Evolutionary conservation across 495 filamentous ascomycete genomes (phyloP), one percentile per base, ranked within the genome.

Genomic region (Trichoderma orchidacearum): DNA sequence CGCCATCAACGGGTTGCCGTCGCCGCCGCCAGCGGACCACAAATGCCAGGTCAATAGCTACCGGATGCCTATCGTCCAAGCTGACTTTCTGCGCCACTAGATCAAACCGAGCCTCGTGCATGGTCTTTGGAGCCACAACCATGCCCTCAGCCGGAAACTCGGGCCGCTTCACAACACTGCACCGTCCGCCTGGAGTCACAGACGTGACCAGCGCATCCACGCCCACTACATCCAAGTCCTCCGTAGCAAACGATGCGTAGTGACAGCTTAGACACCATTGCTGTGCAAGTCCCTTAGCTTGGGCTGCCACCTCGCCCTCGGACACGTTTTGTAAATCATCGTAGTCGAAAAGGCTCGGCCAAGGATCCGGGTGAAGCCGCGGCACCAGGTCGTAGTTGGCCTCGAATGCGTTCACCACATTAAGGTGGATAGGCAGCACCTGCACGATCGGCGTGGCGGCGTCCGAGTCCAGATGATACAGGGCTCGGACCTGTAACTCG

Each of bases 381-480:
- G 93, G 89, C 2, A 80, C 73, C 61, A 95, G 85, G 54, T 91
- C 87, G 62, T 90, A 95, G 60, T 83, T 89, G 7, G 89, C 86
- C 70, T 95, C 89, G 59, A 97, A 95, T 7, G 93, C 89, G 32
- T 80, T 82, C 54, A 87, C 76, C 55, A 96, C 76, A 15, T 83
- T 78, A 13, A 99, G 63, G 13, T 83, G 81, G 18, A 83, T 78
- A 0, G 77, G 72, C 5, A 82, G 64, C 1, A 79, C 80, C 64
- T 92, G 92, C 3, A 82, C 80, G 8, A 97, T 85, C 5, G 87
- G 86, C 2, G 93, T 97, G 48, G 87, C 85, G 5, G 82, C 76
- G 67, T 97, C 90, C 11, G 86, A 86, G 3, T 86, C 68, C 9
- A 97, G 77, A 62, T 85, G 78, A 65, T 98, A 98, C 1, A 79